Conservation (phyloP, 83 land plant species). For the Diphasiastrum complanatum region DNA sequence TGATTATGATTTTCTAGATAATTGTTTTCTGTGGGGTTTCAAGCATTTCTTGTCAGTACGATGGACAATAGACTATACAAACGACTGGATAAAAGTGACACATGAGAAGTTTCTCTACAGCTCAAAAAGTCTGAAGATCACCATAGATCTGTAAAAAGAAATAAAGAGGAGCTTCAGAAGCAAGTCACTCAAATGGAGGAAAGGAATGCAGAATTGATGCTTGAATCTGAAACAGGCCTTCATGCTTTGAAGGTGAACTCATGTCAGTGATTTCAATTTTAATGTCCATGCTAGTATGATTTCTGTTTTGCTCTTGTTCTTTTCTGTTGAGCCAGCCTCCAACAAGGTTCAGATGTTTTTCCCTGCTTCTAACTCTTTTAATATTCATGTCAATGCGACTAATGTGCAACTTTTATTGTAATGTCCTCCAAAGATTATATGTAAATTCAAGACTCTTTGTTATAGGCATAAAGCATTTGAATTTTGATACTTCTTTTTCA, state of each 20-base stretch:
- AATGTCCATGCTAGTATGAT: not conserved
- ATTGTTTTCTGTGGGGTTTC: not conserved
- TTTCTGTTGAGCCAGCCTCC: not conserved
- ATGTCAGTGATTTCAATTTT: not conserved
- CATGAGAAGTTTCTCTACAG: slow-evolving; percentile 19
- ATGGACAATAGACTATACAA: not conserved
- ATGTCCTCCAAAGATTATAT: too few species aligned
- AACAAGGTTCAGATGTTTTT: too few species aligned
- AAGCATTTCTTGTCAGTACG: not conserved
- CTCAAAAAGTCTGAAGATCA: slow-evolving; percentile 34
- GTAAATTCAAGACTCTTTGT: too few species aligned
- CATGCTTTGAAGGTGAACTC: slow-evolving; percentile 23
- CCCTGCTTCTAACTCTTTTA: too few species aligned
- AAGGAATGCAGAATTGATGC: slow-evolving; percentile 26
- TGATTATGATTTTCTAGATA: not conserved
- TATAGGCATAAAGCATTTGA: not conserved
- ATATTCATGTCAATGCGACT: too few species aligned
- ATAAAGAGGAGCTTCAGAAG: slow-evolving; percentile 25
- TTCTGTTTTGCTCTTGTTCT: not conserved
- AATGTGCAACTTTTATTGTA: too few species aligned
- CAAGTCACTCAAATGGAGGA: slow-evolving; percentile 15
- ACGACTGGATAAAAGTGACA: not conserved
- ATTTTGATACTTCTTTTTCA: not conserved
- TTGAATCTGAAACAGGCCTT: slow-evolving; percentile 35
- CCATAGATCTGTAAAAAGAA: slow-evolving; percentile 15